Base-by-base conservation (phyloP, 208 protist species). In the Novymonas esmeraldas region DNA sequence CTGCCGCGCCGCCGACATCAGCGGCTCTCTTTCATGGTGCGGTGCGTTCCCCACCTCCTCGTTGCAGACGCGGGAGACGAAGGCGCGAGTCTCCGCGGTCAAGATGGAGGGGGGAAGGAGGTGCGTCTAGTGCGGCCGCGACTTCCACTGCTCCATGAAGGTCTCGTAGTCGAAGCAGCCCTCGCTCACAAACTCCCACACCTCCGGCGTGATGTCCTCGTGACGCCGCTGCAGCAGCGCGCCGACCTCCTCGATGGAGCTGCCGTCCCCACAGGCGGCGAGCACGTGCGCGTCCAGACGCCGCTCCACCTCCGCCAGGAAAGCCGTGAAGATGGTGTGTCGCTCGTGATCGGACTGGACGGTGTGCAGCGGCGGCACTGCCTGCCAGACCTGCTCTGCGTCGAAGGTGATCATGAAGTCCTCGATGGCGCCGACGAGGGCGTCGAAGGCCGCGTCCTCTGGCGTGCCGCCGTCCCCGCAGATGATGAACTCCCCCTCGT, bases 391-490 rank as follows among this genome's bases (percentile, higher is more conserved):
- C 0, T 45, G 48, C 4, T 84, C 71, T 34, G 55, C 55, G 50
- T 95, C 84, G 64, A 93, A 93, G 24, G 61, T 67, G 22, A 92
- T 79, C 87, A 95, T 95, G 45, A 95, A 95, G 46, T 92, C 84
- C 55, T 95, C 90, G 59, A 95, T 91, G 11, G 78, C 65, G 20
- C 90, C 90, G 0, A 95, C 85, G 20, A 95, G 34, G 0, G 77
- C 57, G 59, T 95, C 90, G 64, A 94, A 90, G 28, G 73, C 62
- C 3, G 54, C 75, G 50, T 95, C 90, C 44, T 93, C 87, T 0
- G 79, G 34, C 5, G 60, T 87, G 51, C 84, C 82, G 52, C 71
- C 64, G 38, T 76, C 66, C 2, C 87, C 90, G 38, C 70, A 80
- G 46, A 94, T 82, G 34, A 84, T 44, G 55, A 94, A 93, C 9